Base-by-base conservation (phyloP, 2,329 filamentous ascomycete genomes). In the Exophiala mesophila region DNA sequence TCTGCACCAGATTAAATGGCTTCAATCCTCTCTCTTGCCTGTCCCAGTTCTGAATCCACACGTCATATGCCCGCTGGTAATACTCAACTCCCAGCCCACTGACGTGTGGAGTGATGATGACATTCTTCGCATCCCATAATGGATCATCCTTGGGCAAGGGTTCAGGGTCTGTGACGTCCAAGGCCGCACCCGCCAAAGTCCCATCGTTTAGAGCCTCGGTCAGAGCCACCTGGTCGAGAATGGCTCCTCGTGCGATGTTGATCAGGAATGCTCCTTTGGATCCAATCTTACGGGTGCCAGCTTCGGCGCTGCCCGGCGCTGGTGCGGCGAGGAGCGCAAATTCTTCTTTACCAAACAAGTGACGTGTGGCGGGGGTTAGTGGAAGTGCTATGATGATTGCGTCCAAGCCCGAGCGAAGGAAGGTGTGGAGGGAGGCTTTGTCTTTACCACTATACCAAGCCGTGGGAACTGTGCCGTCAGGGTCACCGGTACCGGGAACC, bases 131-230 rank as follows among this genome's bases (percentile, higher is more conserved):
- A 18, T 68, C 73, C 85, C 85, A 90, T 37, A 90, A 64, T 49
- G 77, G 73, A 57, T 85, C 78, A 3, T 82, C 76, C 2, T 70
- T 63, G 0, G 84, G 83, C 49, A 90, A 60, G 0, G 86, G 86
- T 61, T 90, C 86, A 0, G 85, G 85, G 47, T 89, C 84, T 2
- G 85, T 84, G 1, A 90, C 85, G 58, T 89, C 85, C 29, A 90
- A 63, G 1, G 84, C 84, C 0, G 85, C 86, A 20, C 85, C 85
- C 3, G 69, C 63, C 20, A 85, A 57, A 2, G 71, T 68, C 0
- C 72, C 72, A 0, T 49, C 52, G 29, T 76, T 64, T 8, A 89
- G 64, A 0, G 83, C 81, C 1, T 68, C 67, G 13, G 87, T 72
- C 37, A 90, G 59, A 2, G 77, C 82, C 2, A 73, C 63, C 50